A percentile compares a stretch with the other conserved stretches of the same genome.
Conservation (phyloP, 2,329 filamentous ascomycete genomes). For the Rhinocladiella similis region DNA sequence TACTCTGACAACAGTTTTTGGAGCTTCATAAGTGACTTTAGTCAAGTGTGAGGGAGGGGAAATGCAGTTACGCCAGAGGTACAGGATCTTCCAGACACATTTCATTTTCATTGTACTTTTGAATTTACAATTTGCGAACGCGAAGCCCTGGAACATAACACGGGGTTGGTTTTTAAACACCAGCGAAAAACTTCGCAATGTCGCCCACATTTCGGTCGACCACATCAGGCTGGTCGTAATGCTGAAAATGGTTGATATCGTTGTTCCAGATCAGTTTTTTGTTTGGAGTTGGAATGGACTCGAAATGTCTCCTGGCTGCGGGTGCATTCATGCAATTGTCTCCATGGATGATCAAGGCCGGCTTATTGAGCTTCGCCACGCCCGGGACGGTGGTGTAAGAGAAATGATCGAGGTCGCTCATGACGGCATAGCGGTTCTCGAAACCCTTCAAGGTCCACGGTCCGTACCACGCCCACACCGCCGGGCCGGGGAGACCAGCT, state of each 20-base stretch:
- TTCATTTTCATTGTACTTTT: too few species aligned
- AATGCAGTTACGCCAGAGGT: too few species aligned
- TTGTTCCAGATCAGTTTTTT: slow-evolving; percentile 36
- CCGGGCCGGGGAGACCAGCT: slow-evolving; percentile 33
- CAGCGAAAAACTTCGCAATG: too few species aligned
- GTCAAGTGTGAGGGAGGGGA: too few species aligned
- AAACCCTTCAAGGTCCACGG: slow-evolving; percentile 34
- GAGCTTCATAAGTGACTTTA: too few species aligned
- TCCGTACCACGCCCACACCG: slow-evolving; percentile 35
- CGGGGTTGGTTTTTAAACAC: too few species aligned
- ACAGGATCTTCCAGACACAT: too few species aligned
- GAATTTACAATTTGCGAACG: too few species aligned
- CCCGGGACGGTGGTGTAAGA: slow-evolving; percentile 33
- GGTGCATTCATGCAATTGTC: slow-evolving; percentile 36
- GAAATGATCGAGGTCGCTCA: slow-evolving; percentile 36
- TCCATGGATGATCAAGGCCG: slow-evolving; percentile 34
- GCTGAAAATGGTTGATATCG: slow-evolving; percentile 31
- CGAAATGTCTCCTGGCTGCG: slow-evolving; percentile 32
- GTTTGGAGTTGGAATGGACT: slow-evolving; percentile 29
- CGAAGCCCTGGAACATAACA: too few species aligned
- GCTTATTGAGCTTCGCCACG: slow-evolving; percentile 33
- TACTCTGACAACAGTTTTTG: too few species aligned
- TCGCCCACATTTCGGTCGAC: too few species aligned
- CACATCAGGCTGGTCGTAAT: too few species aligned
- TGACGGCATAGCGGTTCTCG: slow-evolving; percentile 35